phyloP scores from a whole-genome alignment of 139 green algal species.

The Chlorella ohadii region DNA sequence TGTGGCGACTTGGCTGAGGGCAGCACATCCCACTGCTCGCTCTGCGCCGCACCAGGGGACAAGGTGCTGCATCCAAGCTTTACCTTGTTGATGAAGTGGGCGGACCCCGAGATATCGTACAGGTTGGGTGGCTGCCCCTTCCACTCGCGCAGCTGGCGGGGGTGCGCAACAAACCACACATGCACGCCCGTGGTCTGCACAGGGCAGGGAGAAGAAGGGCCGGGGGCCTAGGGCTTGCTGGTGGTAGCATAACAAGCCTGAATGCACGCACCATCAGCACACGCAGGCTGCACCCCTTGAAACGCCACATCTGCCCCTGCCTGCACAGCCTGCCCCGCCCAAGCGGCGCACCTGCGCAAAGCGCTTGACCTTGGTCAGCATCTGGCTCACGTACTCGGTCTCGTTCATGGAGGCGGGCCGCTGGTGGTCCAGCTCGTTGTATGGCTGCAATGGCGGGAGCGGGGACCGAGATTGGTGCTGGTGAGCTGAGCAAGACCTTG shows the following conservation, averaged over 20 bases:
- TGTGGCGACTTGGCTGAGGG: no score
- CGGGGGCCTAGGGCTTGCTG: neutral
- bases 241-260: no score
- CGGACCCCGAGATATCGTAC: constrained; percentile 93
- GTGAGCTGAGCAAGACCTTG: no score
- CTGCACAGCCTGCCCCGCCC: neutral
- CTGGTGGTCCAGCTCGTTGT: constrained; percentile 97
- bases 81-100: constrained; percentile 97
- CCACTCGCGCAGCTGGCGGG: constrained; percentile 87
- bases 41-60: no score
- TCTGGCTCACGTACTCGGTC: constrained; percentile 95
- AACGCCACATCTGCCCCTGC: neutral
- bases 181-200: constrained; percentile 74
- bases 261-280: no score
- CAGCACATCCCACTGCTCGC: no score
- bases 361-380: constrained; percentile 90
- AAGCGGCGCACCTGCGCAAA: constrained; percentile 55
- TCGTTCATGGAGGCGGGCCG: constrained; percentile 70
- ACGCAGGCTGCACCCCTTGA: no score
- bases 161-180: constrained; percentile 98
- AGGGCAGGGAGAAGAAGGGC: neutral
- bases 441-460: constrained; percentile 60
- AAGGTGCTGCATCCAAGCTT: no score
- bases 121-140: constrained; percentile 83
- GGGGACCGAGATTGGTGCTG: no score